Evolutionary conservation across 768 basidiomycete genomes (phyloP), one percentile per base, ranked within the genome.

Genomic region (Crucibulum laeve): DNA sequence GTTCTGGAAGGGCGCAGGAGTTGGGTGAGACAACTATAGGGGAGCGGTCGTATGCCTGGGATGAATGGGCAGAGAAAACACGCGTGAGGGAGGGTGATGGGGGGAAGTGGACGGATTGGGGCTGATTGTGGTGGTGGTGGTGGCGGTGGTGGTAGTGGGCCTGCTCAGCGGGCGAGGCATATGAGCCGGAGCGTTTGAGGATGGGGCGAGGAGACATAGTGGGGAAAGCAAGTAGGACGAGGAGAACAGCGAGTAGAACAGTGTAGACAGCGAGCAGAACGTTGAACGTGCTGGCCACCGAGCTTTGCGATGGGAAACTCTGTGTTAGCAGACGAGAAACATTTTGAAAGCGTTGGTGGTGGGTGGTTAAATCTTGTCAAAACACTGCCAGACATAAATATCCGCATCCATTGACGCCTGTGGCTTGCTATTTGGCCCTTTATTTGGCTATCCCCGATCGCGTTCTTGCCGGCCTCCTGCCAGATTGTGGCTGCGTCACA

Each of bases 1-100:
- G 80, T 53, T 79, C 87, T 25, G 90, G 89, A 18, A 92, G 73
- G 7, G 82, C 80, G 56, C 87, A 90, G 25, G 71, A 61, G 56
- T 90, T 87, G 24, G 83, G 82, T 18, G 76, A 56, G 51, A 88
- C 84, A 56, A 80, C 68, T 57, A 91, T 86, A 46, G 88, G 87
- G 3, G 84, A 78, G 45, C 89, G 84, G 69, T 91, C 88, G 65
- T 91, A 91, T 5, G 75, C 65, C 4, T 79, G 57, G 22, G 83
- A 62, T 50, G 77, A 80, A 62, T 85, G 69, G 42, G 69, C 75
- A 41, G 69, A 51, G 49, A 70, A 76, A 18, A 70, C 74, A 42
- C 69, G 62, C 8, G 76, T 74, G 52, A 79, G 69, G 14, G 70
- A 60, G 21, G 77, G 70, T 26, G 76, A 75, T 15, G 77, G 75